Percentiles rank a stretch among this genome's conserved stretches.
phyloP scores from a whole-genome alignment of 2,329 filamentous ascomycete species.

The Hymenoscyphus infarciens region DNA sequence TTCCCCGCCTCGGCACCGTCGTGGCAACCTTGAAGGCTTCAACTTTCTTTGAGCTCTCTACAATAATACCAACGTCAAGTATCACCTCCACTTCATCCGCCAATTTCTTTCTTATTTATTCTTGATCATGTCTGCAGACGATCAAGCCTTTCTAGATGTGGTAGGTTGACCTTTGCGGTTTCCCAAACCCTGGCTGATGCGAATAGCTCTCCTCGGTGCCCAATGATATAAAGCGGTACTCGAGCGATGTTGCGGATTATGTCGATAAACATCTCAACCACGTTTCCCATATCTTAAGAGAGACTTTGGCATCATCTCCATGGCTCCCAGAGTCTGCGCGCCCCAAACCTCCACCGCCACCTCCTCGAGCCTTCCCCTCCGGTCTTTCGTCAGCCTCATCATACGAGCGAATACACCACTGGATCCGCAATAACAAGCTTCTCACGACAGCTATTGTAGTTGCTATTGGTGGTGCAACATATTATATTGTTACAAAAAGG shows the following conservation, averaged over 20 bases:
- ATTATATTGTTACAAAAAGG: constrained; percentile 37
- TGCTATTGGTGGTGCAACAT: constrained; percentile 63
- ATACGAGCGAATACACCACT: constrained; percentile 60
- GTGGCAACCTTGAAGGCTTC: too few relatives aligned
- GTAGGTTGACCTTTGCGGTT: constrained; percentile 46
- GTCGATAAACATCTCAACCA: constrained; percentile 79
- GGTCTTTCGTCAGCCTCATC: constrained; percentile 32
- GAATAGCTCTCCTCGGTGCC: constrained; percentile 53
- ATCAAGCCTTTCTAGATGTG: constrained; percentile 73
- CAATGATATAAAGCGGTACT: constrained; percentile 67
- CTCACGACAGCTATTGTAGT: constrained; percentile 68
- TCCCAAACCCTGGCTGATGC: not conserved
- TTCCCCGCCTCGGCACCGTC: too few relatives aligned
- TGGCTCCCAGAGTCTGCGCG: constrained; percentile 72
- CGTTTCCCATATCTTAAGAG: constrained; percentile 67
- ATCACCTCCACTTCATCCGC: not conserved
- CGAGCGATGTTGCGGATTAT: constrained; percentile 69
- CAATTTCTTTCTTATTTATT: not conserved
- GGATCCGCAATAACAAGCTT: constrained; percentile 70
- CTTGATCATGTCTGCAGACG: constrained; percentile 68
- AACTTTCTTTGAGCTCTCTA: constrained; percentile 13
- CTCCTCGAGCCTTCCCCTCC: constrained; percentile 32
- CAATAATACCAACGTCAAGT: not conserved
- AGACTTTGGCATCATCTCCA: constrained; percentile 60
- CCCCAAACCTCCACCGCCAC: constrained; percentile 49